A percentile compares a stretch with the other conserved stretches of the same genome.
These are phyloP conservation scores for Hymenoscyphus repandus DNA, from an alignment of 2,329 filamentous ascomycete genomes.

Conservation along the genomic window DNA sequence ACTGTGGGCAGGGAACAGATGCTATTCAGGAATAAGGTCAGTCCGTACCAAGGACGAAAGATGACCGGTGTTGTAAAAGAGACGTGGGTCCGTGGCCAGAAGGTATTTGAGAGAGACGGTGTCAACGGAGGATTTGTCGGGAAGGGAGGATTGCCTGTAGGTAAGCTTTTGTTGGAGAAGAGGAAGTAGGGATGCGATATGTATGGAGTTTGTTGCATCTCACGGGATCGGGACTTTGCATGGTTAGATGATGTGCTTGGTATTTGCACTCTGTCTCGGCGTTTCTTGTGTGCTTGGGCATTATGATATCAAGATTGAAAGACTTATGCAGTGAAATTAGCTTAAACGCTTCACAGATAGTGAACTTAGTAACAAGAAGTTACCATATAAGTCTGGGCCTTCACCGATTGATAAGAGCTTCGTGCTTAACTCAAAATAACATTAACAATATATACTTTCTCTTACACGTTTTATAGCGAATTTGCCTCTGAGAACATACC, in stretches of 20 bases:
- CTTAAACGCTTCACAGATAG: no score
- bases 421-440: no score
- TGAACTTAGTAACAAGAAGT: no score
- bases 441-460: no score
- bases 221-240: not conserved
- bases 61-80: conserved; percentile 45
- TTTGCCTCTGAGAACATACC: no score
- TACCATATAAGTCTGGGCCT: no score
- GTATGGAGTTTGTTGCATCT: not conserved
- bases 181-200: conserved; percentile 10
- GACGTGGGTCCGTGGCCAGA: conserved; percentile 30
- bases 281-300: not conserved
- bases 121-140: conserved; percentile 43
- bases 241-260: not conserved
- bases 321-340: no score
- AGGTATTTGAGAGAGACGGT: conserved; percentile 27
- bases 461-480: no score
- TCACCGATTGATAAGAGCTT: no score
- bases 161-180: conserved; percentile 46
- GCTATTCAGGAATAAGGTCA: conserved; percentile 52
- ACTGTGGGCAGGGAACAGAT: conserved; percentile 70
- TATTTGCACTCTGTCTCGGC: not conserved
- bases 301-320: not conserved
- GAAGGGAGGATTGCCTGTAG: conserved; percentile 35
- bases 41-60: conserved; percentile 52